phyloP scores from a whole-genome alignment of 2,329 filamentous ascomycete genomes.

The Aureobasidium sp. region DNA sequence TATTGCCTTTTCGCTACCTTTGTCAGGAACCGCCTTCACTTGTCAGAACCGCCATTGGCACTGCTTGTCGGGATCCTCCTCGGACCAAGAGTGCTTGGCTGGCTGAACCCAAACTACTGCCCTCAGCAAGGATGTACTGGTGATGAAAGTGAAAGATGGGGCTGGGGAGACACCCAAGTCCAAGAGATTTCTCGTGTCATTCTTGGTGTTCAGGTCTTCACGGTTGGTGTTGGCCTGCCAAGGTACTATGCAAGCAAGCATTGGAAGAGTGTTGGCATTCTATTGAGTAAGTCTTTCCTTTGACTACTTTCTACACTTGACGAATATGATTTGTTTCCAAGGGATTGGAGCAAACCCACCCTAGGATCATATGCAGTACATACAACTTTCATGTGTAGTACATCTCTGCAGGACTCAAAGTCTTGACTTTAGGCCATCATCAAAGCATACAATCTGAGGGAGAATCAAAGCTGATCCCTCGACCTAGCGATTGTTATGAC shows the following conservation, averaged over 20 bases:
- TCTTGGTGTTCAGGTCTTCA: constrained; percentile 39
- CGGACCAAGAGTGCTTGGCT: constrained; percentile 35
- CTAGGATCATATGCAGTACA: not conserved
- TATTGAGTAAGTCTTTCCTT: constrained; percentile 28
- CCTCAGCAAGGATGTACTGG: constrained; percentile 23
- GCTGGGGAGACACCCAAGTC: constrained; percentile 36
- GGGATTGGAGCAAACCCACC: too few relatives aligned
- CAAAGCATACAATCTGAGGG: not conserved
- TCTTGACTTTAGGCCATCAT: too few relatives aligned
- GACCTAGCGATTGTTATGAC: constrained; percentile 43
- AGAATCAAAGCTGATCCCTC: not conserved
- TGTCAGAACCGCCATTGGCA: constrained; percentile 44
- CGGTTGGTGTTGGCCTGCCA: constrained; percentile 32
- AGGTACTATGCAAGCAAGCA: constrained; percentile 44
- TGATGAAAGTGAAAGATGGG: constrained; percentile 30
- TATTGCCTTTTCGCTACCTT: constrained; percentile 42
- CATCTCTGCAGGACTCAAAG: not conserved
- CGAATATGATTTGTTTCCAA: too few relatives aligned
- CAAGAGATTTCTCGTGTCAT: constrained; percentile 39
- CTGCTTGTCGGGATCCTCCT: constrained; percentile 40
- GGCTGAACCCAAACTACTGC: constrained; percentile 36
- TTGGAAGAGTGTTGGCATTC: constrained; percentile 44
- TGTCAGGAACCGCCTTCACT: constrained; percentile 42
- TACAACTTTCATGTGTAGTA: not conserved
- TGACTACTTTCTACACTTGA: not conserved